Evolutionary conservation across 768 basidiomycete genomes (phyloP).

Genomic region (Dictyophora rubrovolvata): DNA sequence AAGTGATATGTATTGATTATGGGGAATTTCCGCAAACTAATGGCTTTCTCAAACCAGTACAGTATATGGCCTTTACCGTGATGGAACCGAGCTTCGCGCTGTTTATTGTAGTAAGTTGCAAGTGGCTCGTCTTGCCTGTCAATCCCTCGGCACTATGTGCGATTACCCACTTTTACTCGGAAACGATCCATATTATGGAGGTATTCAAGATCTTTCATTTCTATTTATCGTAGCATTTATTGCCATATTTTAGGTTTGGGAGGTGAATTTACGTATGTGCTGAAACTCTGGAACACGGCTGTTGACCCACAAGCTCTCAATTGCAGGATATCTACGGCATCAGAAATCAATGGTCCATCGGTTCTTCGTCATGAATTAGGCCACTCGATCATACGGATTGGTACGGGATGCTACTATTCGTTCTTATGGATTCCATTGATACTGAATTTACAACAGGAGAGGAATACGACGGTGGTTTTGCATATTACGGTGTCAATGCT

Average conservation of each 20-base stretch:
- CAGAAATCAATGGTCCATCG: slow-evolving; percentile 59
- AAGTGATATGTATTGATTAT: slow-evolving; percentile 33
- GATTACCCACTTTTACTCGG: slow-evolving; percentile 70
- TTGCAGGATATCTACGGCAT: slow-evolving; percentile 63
- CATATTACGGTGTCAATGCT: slow-evolving; percentile 64
- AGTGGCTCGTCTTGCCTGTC: slow-evolving; percentile 59
- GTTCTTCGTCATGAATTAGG: slow-evolving; percentile 34
- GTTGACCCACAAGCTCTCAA: neutral
- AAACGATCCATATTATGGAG: slow-evolving; percentile 73
- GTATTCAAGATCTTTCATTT: slow-evolving; percentile 25
- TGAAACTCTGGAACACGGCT: neutral
- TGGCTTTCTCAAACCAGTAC: slow-evolving; percentile 36
- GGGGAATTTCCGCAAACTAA: neutral
- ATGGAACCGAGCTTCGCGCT: slow-evolving; percentile 66
- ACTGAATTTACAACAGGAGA: slow-evolving; percentile 42
- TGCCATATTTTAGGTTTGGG: slow-evolving; percentile 44
- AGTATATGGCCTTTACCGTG: slow-evolving; percentile 63
- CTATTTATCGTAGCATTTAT: neutral
- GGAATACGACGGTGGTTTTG: slow-evolving; percentile 73
- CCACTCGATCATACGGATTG: slow-evolving; percentile 18
- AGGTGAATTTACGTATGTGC: slow-evolving; percentile 63
- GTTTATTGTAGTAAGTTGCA: slow-evolving; percentile 62
- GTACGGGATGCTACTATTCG: slow-evolving; percentile 10
- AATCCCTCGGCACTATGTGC: slow-evolving; percentile 48
- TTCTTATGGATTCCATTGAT: slow-evolving; percentile 11